A percentile compares a stretch with the other conserved stretches of the same genome.
phyloP scores from a whole-genome alignment of 192 early-diverging fungal species.

The Linnemannia elongata region DNA sequence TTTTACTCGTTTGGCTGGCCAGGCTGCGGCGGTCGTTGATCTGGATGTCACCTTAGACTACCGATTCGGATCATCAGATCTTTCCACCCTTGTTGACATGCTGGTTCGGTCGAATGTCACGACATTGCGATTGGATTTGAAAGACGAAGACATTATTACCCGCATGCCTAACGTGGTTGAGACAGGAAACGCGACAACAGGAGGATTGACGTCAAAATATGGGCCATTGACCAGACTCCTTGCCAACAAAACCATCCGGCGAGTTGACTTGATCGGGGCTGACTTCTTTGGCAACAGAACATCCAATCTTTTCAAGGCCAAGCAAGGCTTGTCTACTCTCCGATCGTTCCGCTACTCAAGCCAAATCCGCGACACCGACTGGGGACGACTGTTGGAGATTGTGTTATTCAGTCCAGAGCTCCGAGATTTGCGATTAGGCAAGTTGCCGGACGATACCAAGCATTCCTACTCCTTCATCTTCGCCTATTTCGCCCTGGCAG shows the following conservation, averaged over 20 bases:
- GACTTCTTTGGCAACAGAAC: constrained; percentile 3
- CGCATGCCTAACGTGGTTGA: too few species aligned
- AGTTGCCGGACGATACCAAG: too few species aligned
- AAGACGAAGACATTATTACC: too few species aligned
- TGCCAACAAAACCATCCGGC: not conserved
- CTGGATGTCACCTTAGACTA: not conserved
- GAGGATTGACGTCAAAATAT: constrained; percentile 14
- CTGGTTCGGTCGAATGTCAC: constrained; percentile 12
- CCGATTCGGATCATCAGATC: constrained; percentile 10
- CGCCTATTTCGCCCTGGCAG: too few species aligned
- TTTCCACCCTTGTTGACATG: not conserved
- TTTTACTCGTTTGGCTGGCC: not conserved
- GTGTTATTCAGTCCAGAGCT: too few species aligned
- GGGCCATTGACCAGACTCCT: not conserved
- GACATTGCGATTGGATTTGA: not conserved
- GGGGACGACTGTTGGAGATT: too few species aligned
- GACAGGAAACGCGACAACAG: too few species aligned
- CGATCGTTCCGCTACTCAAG: too few species aligned
- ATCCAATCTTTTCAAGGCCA: not conserved
- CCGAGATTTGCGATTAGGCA: too few species aligned
- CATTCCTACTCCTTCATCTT: too few species aligned
- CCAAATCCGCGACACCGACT: too few species aligned
- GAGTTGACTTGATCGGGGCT: not conserved
- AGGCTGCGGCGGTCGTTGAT: constrained; percentile 6
- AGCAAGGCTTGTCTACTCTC: not conserved